Evolutionary conservation across 177 flowering plant species (phyloP).

Genomic region (Vitis hybrid): DNA sequence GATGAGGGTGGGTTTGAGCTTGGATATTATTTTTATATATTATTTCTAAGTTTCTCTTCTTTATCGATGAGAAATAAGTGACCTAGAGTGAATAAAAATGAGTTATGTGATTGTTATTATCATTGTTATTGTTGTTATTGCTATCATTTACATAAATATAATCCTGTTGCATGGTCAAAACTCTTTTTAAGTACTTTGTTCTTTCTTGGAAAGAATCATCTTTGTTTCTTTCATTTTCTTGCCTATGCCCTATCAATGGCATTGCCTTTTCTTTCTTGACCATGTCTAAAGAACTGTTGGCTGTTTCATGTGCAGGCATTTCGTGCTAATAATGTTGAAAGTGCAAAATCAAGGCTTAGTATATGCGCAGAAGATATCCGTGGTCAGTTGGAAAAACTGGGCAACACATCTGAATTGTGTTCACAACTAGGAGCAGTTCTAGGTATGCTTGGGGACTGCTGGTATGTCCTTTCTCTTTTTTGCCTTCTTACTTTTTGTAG

Average conservation of each 20-base stretch:
- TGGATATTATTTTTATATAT: neutral
- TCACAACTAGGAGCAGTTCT: conserved; percentile 98
- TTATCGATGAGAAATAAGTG: no score
- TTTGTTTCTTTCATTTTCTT: neutral
- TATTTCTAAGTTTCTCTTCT: neutral
- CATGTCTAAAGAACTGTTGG: conserved; percentile 4
- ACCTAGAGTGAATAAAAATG: no score
- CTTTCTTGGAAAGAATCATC: no score
- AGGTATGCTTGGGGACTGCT: conserved; percentile 99
- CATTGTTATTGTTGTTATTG: no score
- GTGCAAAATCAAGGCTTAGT: conserved; percentile 23
- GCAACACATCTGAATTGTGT: conserved; percentile 76
- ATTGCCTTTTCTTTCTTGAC: neutral
- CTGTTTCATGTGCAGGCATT: conserved; percentile 63
- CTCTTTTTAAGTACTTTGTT: no score
- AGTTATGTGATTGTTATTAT: no score
- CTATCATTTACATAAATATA: no score
- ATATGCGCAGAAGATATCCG: conserved; percentile 84
- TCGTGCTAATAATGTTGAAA: conserved; percentile 72
- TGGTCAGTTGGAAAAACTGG: conserved; percentile 63
- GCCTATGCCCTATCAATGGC: neutral
- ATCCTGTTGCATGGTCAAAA: no score
- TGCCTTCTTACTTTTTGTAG: neutral
- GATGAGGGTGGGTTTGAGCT: conserved; percentile 49
- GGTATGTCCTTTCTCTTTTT: conserved; percentile 41